Evolutionary conservation across 78 protist species (phyloP), one percentile per base, ranked within the genome.

Genomic region (Chrysochromulina tobinii): DNA sequence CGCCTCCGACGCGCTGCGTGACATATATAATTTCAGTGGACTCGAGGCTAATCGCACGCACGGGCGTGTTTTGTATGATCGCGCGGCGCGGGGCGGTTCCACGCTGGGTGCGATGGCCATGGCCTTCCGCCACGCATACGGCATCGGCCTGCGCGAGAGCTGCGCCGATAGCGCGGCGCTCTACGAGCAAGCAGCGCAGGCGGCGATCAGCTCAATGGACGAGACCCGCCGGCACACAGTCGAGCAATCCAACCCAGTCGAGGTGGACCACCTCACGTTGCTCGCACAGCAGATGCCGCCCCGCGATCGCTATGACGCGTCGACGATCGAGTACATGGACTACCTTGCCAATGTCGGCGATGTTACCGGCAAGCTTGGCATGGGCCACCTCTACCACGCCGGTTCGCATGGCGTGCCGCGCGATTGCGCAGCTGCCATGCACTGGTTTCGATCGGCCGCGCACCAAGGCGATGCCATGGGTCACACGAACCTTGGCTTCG

Each of bases 371-470:
- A 5, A 69, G 50, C 51, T 69, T 3, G 51, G 79, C 12, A 69
- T 69, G 79, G 79, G 23, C 23, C 79, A 69, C 51, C 51, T 69
- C 14, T 69, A 69, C 79, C 79, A 69, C 55, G 4, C 51, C 25
- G 79, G 79, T 51, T 14, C 54, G 38, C 79, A 69, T n/a, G 79
- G 79, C 54, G 79, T 69, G 23, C 79, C 79, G 38, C 79, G 79
- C 79, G 79, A 69, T 51, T 1, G 12, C n/a, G 55, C 14, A 18
- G 79, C 79, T 27, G 79, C 79, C 23, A 15, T 2, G 53, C 51
- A 27, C 51, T 69, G 79, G 79, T 69, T 69, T 51, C 50, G 50
- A 27, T 3, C 38, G 50, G 79, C 79, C 14, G 79, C 79, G 55
- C 15, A 11, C 51, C 27, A 38, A 5, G 79, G 79, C 79, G 79